Conservation (phyloP, 2,329 filamentous ascomycete genomes). For the Gnomoniopsis smithogilvyi region DNA sequence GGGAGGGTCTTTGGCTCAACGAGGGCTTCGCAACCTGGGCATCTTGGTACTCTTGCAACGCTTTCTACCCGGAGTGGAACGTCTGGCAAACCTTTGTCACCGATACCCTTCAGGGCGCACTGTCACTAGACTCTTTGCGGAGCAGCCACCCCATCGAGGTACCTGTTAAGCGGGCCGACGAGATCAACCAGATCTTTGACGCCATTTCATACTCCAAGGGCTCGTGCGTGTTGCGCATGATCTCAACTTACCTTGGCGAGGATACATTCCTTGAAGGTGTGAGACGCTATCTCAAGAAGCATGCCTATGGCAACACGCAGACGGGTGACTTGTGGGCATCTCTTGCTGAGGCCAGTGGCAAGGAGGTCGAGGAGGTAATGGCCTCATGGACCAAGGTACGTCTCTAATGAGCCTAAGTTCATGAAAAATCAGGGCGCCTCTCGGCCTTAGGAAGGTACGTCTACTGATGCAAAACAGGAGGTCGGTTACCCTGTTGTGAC, state of each 20-base stretch:
- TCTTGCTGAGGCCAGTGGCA: constrained; percentile 82
- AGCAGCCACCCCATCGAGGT: constrained; percentile 97
- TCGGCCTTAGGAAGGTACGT: not conserved
- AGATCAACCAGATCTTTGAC: constrained; percentile 98
- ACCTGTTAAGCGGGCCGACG: constrained; percentile 89
- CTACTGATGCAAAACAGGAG: constrained; percentile 40
- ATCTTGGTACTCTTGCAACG: constrained; percentile 84
- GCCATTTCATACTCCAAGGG: constrained; percentile 97
- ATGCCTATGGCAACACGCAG: constrained; percentile 93
- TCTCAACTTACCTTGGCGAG: constrained; percentile 91
- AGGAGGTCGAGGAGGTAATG: constrained; percentile 87
- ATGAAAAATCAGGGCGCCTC: not conserved
- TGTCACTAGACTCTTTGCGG: constrained; percentile 83
- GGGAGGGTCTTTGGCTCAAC: constrained; percentile 89
- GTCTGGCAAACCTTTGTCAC: constrained; percentile 96
- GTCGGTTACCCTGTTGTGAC: constrained; percentile 90
- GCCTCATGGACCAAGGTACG: constrained; percentile 81
- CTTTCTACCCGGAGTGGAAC: constrained; percentile 97
- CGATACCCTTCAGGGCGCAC: constrained; percentile 83
- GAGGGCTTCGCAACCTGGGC: constrained; percentile 88
- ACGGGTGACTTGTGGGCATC: constrained; percentile 90
- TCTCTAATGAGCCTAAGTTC: too few species aligned
- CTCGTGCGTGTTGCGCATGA: constrained; percentile 94
- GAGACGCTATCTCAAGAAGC: constrained; percentile 86
- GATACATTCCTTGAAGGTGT: constrained; percentile 92